These are phyloP conservation scores for Rhodosporidiobolus odoratus DNA, from an alignment of 768 basidiomycete genomes.

Conservation along the genomic window DNA sequence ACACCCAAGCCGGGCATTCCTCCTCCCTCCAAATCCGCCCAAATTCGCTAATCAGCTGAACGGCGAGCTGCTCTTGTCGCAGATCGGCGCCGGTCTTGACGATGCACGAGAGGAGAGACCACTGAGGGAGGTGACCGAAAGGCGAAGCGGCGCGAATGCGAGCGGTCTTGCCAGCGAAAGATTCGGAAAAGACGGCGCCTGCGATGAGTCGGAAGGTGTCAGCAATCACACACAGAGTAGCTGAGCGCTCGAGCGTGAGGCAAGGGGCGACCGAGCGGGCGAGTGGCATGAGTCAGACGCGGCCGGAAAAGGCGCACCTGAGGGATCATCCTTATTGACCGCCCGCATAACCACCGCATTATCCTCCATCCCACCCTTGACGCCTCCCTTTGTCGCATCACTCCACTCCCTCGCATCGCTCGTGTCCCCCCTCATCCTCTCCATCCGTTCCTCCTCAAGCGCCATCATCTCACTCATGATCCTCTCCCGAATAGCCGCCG, in stretches of 20 bases:
- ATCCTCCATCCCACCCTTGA: slow-evolving; percentile 50
- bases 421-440: slow-evolving; percentile 50
- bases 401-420: slow-evolving; percentile 24
- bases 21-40: slow-evolving; percentile 93
- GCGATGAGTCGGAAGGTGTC: background rate
- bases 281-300: too few species aligned
- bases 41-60: slow-evolving; percentile 88
- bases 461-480: slow-evolving; percentile 99
- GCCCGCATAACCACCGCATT: slow-evolving; percentile 89
- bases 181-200: slow-evolving; percentile 87
- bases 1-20: slow-evolving; percentile 83
- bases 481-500: slow-evolving; percentile 79
- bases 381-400: slow-evolving; percentile 10
- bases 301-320: slow-evolving; percentile 52
- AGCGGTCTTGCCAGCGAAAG: slow-evolving; percentile 90
- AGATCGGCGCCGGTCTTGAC: slow-evolving; percentile 97
- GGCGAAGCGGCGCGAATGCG: slow-evolving; percentile 89
- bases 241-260: too few species aligned
- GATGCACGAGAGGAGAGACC: slow-evolving; percentile 76
- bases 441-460: slow-evolving; percentile 93
- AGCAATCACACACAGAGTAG: too few species aligned
- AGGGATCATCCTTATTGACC: slow-evolving; percentile 89
- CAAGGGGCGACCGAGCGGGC: too few species aligned
- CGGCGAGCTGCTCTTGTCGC: slow-evolving; percentile 93
- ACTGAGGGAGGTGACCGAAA: slow-evolving; percentile 84